Evolutionary conservation across 2,329 filamentous ascomycete genomes (phyloP).

Genomic region (Aspergillus fructus): DNA sequence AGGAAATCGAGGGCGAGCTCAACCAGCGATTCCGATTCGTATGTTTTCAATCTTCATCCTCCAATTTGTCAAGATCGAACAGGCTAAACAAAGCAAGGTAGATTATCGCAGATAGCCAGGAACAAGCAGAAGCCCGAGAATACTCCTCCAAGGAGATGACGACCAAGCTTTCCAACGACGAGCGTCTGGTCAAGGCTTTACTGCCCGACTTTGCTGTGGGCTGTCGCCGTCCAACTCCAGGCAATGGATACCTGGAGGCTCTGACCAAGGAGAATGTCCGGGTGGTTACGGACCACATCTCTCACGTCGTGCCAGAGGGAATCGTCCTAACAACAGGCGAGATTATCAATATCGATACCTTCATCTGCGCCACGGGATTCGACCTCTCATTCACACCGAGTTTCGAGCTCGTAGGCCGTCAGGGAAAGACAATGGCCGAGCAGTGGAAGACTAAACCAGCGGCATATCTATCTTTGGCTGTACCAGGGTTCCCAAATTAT

Average conservation of each 20-base stretch:
- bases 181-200: neutral
- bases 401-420: constrained; percentile 24
- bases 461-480: constrained; percentile 26
- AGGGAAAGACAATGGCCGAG: neutral
- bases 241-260: constrained; percentile 24
- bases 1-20: constrained; percentile 12
- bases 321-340: too few relatives aligned
- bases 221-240: constrained; percentile 23
- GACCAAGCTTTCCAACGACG: neutral
- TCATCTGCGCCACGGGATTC: neutral
- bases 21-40: constrained; percentile 11
- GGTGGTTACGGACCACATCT: neutral
- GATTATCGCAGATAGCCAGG: neutral
- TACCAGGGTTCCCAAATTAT: constrained; percentile 27
- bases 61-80: neutral
- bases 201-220: constrained; percentile 21
- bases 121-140: neutral
- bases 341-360: too few relatives aligned
- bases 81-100: neutral
- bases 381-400: constrained; percentile 20
- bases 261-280: constrained; percentile 15
- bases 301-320: constrained; percentile 2
- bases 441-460: constrained; percentile 22
- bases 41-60: too few relatives aligned
- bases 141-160: neutral